Percentiles rank a stretch among this genome's conserved stretches.
phyloP scores from a whole-genome alignment of 257 asterid genomes.

The Ophiorrhiza pumila region DNA sequence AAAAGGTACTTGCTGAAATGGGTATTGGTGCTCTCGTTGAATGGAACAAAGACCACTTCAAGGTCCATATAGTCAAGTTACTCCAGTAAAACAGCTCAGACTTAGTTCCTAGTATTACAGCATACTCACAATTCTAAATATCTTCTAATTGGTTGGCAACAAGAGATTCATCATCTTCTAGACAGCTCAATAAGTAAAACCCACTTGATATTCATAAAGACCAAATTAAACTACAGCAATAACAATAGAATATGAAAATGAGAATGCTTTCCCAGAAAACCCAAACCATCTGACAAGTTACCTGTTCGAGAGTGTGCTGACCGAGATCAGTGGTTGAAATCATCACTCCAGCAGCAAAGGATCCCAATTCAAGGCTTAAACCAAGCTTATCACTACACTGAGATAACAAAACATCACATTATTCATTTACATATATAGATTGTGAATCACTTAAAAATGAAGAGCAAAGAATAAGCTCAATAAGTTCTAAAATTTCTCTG shows the following conservation, averaged over 20 bases:
- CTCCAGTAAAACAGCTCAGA: conserved; percentile 5
- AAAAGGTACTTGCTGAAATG: background rate
- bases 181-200: background rate
- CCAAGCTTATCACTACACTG: conserved; percentile 92
- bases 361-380: conserved; percentile 83
- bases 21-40: background rate
- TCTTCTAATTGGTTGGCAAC: background rate
- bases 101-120: background rate
- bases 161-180: background rate
- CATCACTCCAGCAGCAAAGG: conserved; percentile 94
- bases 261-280: conserved; percentile 3
- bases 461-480: background rate
- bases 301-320: conserved; percentile 85
- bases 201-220: background rate
- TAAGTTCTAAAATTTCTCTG: too few relatives aligned
- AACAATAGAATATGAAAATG: background rate
- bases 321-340: conserved; percentile 80
- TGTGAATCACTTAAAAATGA: background rate
- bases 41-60: background rate
- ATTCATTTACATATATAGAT: background rate
- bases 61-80: background rate
- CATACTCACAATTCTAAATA: background rate
- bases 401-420: conserved; percentile 2
- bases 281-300: conserved; percentile 14
- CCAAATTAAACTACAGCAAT: background rate